Evolutionary conservation across 2,329 filamentous ascomycete species (phyloP).

Genomic region (Chalaropsis ovoidea): DNA sequence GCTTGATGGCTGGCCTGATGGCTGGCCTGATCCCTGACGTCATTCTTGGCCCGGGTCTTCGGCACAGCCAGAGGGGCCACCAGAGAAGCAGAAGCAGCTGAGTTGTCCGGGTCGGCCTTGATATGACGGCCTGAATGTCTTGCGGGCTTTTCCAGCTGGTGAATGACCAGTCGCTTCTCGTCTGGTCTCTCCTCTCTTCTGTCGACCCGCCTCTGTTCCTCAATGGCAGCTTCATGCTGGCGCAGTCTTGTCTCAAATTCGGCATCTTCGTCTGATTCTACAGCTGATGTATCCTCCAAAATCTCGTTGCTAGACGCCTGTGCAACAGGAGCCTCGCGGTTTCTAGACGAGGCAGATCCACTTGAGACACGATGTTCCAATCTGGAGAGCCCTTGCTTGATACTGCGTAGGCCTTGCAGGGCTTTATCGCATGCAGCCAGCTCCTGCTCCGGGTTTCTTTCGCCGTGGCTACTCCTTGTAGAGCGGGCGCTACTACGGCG

Average conservation of each 20-base stretch:
- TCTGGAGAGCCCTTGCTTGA: constrained; percentile 11
- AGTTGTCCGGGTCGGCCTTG: background rate
- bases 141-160: background rate
- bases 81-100: background rate
- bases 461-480: background rate
- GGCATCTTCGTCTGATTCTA: constrained; percentile 29
- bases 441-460: constrained; percentile 15
- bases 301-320: constrained; percentile 22
- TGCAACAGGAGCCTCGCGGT: background rate
- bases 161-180: background rate
- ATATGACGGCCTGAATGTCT: background rate
- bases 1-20: background rate
- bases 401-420: constrained; percentile 12
- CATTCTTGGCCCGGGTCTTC: background rate
- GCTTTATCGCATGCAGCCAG: constrained; percentile 22
- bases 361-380: constrained; percentile 11
- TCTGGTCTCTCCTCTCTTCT: background rate
- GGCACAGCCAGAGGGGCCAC: background rate
- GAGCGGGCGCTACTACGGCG: constrained; percentile 2
- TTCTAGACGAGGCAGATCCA: constrained; percentile 1
- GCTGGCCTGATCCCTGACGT: background rate
- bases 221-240: constrained; percentile 35
- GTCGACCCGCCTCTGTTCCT: background rate
- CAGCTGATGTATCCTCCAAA: constrained; percentile 27
- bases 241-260: background rate